Evolutionary conservation across 1,139 yeast species (phyloP).

Genomic region (Wickerhamiella pararugosa): DNA sequence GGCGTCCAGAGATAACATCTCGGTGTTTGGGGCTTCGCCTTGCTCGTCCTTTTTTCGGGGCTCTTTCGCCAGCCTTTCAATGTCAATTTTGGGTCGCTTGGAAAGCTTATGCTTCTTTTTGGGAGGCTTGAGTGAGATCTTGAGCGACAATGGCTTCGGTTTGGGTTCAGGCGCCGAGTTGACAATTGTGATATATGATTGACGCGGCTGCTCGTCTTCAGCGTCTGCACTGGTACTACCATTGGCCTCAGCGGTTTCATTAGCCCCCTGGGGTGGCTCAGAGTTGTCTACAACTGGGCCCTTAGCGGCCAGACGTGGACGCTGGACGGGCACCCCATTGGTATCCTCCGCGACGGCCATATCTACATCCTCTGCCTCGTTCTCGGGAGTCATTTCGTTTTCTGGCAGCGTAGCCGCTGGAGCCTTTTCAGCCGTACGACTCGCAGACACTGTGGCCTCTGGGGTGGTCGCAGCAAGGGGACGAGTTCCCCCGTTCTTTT

Average conservation of each 20-base stretch:
- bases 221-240: neutral
- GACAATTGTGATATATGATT: conserved; percentile 2
- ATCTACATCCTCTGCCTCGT: neutral
- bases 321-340: neutral
- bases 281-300: neutral
- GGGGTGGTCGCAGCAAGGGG: conserved; percentile 1
- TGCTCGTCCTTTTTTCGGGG: conserved; percentile 4
- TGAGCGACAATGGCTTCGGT: conserved; percentile 13
- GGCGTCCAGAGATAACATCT: too few species aligned
- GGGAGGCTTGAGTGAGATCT: conserved; percentile 14
- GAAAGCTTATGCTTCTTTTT: conserved; percentile 9
- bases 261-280: neutral
- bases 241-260: neutral
- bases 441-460: conserved; percentile 12
- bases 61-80: conserved; percentile 13
- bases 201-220: conserved; percentile 4
- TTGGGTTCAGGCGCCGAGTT: conserved; percentile 6
- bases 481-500: neutral
- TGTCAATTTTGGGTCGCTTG: conserved; percentile 15
- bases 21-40: neutral
- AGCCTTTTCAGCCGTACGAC: conserved; percentile 8
- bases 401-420: conserved; percentile 4
- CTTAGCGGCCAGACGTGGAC: neutral
- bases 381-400: neutral
- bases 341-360: neutral